Conservation (phyloP, 192 early-diverging fungal genomes). For the Coemansia asiatica region DNA sequence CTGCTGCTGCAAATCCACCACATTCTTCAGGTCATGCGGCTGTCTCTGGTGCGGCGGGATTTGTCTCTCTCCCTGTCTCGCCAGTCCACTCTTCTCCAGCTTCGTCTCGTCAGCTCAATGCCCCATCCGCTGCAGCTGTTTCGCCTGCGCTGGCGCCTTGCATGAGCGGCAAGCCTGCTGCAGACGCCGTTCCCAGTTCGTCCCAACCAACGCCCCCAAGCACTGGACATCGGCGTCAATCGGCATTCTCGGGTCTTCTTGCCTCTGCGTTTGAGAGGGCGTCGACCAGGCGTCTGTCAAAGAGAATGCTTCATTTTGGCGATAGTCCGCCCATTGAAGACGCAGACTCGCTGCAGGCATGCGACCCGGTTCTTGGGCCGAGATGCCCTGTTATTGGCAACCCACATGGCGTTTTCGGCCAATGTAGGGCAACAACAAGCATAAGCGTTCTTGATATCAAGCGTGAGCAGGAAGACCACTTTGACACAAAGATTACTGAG, state of each 20-base stretch:
- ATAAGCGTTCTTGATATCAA: constrained; percentile 15
- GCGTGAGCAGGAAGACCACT: constrained; percentile 23
- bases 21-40: constrained; percentile 25
- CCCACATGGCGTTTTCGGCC: constrained; percentile 37
- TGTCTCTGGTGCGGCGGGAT: constrained; percentile 11
- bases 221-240: constrained; percentile 30
- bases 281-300: constrained; percentile 32
- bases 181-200: not conserved
- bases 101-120: constrained; percentile 9
- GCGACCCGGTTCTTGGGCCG: constrained; percentile 45
- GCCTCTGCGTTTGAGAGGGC: constrained; percentile 49
- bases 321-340: constrained; percentile 5
- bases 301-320: constrained; percentile 41
- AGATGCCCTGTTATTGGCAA: constrained; percentile 50
- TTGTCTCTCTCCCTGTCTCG: constrained; percentile 45
- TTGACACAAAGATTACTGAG: constrained; percentile 16
- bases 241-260: constrained; percentile 47
- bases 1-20: constrained; percentile 11
- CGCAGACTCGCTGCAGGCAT: constrained; percentile 19
- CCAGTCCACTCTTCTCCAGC: constrained; percentile 37
- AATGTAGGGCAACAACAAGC: constrained; percentile 14
- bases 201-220: constrained; percentile 40
- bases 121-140: constrained; percentile 8
- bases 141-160: constrained; percentile 14
- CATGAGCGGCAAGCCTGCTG: constrained; percentile 1